Evolutionary conservation across 768 basidiomycete species (phyloP).

Genomic region (Amanita fuliginea): DNA sequence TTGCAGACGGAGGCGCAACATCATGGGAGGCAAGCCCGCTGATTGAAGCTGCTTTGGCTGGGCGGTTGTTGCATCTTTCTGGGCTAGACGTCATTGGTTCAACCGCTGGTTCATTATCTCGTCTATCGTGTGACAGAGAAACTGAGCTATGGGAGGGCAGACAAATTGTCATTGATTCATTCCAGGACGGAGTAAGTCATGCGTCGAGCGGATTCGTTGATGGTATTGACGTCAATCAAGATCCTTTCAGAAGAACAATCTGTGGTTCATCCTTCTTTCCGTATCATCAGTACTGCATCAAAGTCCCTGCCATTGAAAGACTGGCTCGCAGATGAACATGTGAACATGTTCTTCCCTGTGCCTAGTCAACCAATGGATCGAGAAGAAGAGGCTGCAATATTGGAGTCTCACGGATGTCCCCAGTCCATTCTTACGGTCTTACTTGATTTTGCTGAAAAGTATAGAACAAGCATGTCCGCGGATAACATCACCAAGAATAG

Average conservation of each 20-base stretch:
- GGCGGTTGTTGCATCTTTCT: slow-evolving; percentile 45
- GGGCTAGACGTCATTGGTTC: slow-evolving; percentile 56
- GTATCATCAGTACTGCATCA: slow-evolving; percentile 50
- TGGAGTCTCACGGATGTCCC: slow-evolving; percentile 40
- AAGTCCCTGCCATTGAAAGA: slow-evolving; percentile 57
- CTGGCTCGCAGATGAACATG: slow-evolving; percentile 57
- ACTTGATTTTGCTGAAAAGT: slow-evolving; percentile 45
- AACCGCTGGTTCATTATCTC: slow-evolving; percentile 51
- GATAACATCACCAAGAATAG: slow-evolving; percentile 52
- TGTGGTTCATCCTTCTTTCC: slow-evolving; percentile 45
- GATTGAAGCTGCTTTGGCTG: slow-evolving; percentile 48
- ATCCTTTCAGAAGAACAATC: slow-evolving; percentile 29
- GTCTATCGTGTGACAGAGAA: slow-evolving; percentile 52
- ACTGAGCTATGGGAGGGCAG: slow-evolving; percentile 55
- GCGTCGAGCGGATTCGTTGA: neutral
- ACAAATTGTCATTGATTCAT: slow-evolving; percentile 41
- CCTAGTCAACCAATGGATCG: slow-evolving; percentile 48
- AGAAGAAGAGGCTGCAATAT: slow-evolving; percentile 37
- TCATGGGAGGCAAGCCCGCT: slow-evolving; percentile 49
- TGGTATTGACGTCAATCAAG: slow-evolving; percentile 9
- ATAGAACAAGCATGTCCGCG: slow-evolving; percentile 40
- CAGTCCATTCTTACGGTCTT: slow-evolving; percentile 25
- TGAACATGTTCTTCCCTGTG: slow-evolving; percentile 61
- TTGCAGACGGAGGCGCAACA: slow-evolving; percentile 47
- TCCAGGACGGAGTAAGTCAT: slow-evolving; percentile 29